Base-by-base conservation (phyloP, 108 stramenopile genomes). In the Aurantiochytrium sp. region DNA sequence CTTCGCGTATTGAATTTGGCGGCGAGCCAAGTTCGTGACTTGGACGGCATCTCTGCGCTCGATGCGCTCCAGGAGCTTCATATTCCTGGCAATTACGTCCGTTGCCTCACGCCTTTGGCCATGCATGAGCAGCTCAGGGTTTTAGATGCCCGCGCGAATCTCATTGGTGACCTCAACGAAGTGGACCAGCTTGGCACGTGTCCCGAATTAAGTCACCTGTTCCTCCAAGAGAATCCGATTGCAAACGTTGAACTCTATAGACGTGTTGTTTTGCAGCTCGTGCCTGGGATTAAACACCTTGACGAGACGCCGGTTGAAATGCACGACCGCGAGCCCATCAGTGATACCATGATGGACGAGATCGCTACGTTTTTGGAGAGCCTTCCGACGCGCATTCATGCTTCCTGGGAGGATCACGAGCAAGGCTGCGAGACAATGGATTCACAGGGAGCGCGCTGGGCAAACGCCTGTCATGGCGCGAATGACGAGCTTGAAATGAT, bases 1-100 rank as follows among this genome's bases (percentile, higher is more conserved):
- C 57, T 94, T 23, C 89, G 42, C 44, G 88, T 76, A n/a, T 64
- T 94, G 60, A 90, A 92, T 18, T 42, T 94, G 35, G 90, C 89
- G 18, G 71, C 53, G 18, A 91, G 91, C 23, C 23, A 72, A 8
- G 76, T 94, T 59, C 28, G 47, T 23, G 93, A 92, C 29, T 59
- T 94, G 29, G 93, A 94, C 51, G 93, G 93, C 8, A 93, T 94
- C 45, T 90, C 87, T 12, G 92, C 92, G 4, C 60, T 94, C 10
- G 89, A 69, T 58, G 88, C 88, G 4, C 91, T 94, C 16, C 89
- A 90, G 42, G 91, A 93, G 90, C 60, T 93, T 59, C 72, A 47
- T 72, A 12, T 94, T 23, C 23, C 69, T 44, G 58, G 57, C 23
- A 94, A 94, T 44, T 64, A 59, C 21, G 51, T 94, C 18, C 45